These are phyloP conservation scores for Naganishia sp. DNA, from an alignment of 1,284 basidiomycete species.

Conservation along the genomic window DNA sequence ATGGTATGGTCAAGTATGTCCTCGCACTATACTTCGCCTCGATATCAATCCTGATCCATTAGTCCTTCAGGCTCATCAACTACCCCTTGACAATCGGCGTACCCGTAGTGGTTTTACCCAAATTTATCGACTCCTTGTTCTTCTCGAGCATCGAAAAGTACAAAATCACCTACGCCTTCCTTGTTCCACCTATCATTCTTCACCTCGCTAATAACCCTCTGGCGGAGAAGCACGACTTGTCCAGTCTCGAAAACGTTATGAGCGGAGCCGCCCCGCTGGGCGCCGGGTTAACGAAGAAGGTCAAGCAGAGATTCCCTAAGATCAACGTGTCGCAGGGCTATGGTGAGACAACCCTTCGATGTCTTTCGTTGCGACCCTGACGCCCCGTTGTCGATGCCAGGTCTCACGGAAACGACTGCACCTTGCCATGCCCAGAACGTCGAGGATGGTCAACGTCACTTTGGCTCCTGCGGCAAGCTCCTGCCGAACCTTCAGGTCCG, in stretches of 20 bases:
- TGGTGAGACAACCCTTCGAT: background rate
- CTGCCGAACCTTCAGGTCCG: conserved; percentile 77
- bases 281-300: conserved; percentile 55
- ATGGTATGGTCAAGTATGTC: conserved; percentile 38
- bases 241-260: conserved; percentile 63
- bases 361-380: conserved; percentile 33
- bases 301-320: conserved; percentile 15
- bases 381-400: conserved; percentile 49
- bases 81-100: conserved; percentile 63
- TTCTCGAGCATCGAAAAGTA: conserved; percentile 70
- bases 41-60: conserved; percentile 55
- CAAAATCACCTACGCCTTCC: conserved; percentile 63
- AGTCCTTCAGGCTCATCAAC: conserved; percentile 56
- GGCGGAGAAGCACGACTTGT: conserved; percentile 70
- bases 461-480: conserved; percentile 69
- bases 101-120: conserved; percentile 67
- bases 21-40: conserved; percentile 37
- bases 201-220: conserved; percentile 56
- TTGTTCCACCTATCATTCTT: conserved; percentile 84
- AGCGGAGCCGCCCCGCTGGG: conserved; percentile 83
- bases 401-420: conserved; percentile 57
- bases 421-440: conserved; percentile 49
- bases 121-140: conserved; percentile 62
- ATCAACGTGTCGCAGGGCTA: conserved; percentile 26
- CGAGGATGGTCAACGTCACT: conserved; percentile 49